Base-by-base conservation (phyloP, 768 basidiomycete species). In the Serpula lacrymans region DNA sequence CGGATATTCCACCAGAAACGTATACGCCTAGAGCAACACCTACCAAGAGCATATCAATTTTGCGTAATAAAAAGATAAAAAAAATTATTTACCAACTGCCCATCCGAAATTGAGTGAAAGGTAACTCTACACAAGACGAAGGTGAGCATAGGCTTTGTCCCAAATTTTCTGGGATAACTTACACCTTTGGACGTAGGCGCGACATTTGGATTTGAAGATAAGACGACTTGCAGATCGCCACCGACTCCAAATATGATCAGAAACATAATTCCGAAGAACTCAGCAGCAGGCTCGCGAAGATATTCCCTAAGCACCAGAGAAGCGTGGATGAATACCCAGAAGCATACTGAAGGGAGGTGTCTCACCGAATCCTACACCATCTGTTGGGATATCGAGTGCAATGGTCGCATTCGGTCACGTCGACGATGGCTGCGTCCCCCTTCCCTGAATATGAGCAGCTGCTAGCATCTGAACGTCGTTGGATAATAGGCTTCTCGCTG, bases 11-110 rank as follows among this genome's bases (percentile, higher is more conserved):
- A 35, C 71, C 72, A 16, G 72, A 72, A 3, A 78, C 70, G 82
- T 81, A 87, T 8, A 82, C 82, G 23, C 82, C 85, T 57, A 86
- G 64, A 7, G 78, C 75, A 3, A 76, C 66, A 18, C 82, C 69
- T 71, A 36, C 37, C 18, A 28, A 55, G 49, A 35, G 12, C 53
- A 1, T 29, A 34, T 62, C 64, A 17, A 6, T 7, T 34, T 28
- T 9, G 24, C 23, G 6, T 28, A 34, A 4, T 13, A n/a, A 40
- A 10, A 14, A 25, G 28, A 57, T 14, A 52, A 23, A 8, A n/a
- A 34, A 27, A 32, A 9, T 7, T n/a, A 34, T 45, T 39, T 23
- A 58, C 56, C 80, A 39, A 70, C 56, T 4, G 68, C 79, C 79
- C 80, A 82, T 26, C 75, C 77, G 30, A 80, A 65, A 46, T 60